Percentiles rank a stretch among this genome's conserved stretches.
These are phyloP conservation scores for Globisporangium ultimum DNA, from an alignment of 352 stramenopile genomes.

Conservation along the genomic window DNA sequence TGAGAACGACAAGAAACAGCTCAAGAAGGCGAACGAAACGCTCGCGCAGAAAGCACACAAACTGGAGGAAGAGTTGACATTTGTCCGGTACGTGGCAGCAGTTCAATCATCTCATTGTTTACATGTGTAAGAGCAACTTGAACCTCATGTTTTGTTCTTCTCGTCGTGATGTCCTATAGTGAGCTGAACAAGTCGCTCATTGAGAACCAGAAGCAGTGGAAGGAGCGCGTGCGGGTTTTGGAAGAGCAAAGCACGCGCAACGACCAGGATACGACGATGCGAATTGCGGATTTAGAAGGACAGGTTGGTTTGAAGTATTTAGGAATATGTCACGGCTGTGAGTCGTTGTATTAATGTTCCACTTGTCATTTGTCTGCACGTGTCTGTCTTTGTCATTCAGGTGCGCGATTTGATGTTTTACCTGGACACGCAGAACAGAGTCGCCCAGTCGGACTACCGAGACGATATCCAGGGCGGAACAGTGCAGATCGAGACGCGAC, in stretches of 20 bases:
- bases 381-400: constrained; percentile 10
- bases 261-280: constrained; percentile 56
- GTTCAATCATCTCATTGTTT: background rate
- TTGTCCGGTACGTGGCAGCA: constrained; percentile 52
- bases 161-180: constrained; percentile 20
- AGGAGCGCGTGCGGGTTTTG: constrained; percentile 65
- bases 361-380: background rate
- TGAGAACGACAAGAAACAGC: constrained; percentile 79
- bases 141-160: constrained; percentile 2
- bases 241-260: constrained; percentile 64
- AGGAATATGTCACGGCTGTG: background rate
- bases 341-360: background rate
- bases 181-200: constrained; percentile 87
- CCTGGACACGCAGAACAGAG: constrained; percentile 84
- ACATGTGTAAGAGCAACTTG: background rate
- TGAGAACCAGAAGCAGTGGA: constrained; percentile 88
- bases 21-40: constrained; percentile 68
- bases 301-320: constrained; percentile 34
- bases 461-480: constrained; percentile 83
- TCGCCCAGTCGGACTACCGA: constrained; percentile 72
- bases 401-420: constrained; percentile 89
- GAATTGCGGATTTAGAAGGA: constrained; percentile 73
- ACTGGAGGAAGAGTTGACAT: constrained; percentile 76
- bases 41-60: constrained; percentile 70
- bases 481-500: constrained; percentile 61